Evolutionary conservation across 371 early-diverging fungal species (phyloP), one percentile per base, ranked within the genome.

Genomic region (Vittaforma corneae): DNA sequence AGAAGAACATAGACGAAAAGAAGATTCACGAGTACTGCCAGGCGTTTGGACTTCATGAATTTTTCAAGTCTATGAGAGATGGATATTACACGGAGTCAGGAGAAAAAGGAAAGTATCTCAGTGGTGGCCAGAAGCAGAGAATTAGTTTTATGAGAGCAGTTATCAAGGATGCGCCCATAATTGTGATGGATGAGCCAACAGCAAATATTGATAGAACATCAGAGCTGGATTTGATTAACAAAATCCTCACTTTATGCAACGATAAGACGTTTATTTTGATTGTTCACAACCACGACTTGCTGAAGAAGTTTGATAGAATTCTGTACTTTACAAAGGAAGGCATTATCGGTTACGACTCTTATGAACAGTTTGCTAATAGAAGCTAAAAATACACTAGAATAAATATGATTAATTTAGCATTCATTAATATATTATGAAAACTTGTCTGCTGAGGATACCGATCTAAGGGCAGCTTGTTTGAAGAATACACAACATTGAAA

Each of bases 151-250:
- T 47, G 5, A 84, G 93, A 45, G 87, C 91, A 14, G 77, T 92
- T 67, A 83, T 93, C 70, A 84, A 86, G 57, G 84, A 89, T 62
- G 81, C 88, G 3, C 82, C 83, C 1, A 83, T 93, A 3, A 75
- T 93, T 45, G 75, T 94, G 20, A 76, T 94, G 33, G 97, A 96
- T 69, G 97, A 97, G 73, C 91, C 95, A 0, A 94, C 97, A 0
- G 86, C 87, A 0, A 91, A 92, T 0, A 70, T 92, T 45, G 92
- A 92, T 75, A 84, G 86, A 22, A 81, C 83, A 64, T 85, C 86
- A 2, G 91, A 92, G 71, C 80, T 84, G 28, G 74, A 59, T 33
- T 37, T 73, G 2, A 32, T 73, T 37, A 37, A 68, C 38, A 37
- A 46, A 6, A 18, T 73, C 6, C 55, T 69, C n/a, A 20, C 58